phyloP scores from a whole-genome alignment of 2,329 filamentous ascomycete species.

The Arachnomyces sp. region DNA sequence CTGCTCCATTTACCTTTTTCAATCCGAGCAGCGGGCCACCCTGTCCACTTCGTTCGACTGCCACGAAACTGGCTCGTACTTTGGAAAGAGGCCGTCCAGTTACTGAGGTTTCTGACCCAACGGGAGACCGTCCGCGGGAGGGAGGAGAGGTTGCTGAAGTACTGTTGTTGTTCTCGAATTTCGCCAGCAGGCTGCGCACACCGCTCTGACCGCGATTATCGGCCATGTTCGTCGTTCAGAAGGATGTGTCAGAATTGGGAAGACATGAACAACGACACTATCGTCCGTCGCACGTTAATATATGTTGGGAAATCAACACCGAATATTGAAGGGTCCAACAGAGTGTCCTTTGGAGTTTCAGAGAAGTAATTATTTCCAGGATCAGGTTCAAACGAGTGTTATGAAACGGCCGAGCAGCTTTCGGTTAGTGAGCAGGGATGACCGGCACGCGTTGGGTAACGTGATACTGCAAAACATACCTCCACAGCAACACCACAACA shows the following conservation, averaged over 20 bases:
- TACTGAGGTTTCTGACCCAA: slow-evolving; percentile 35
- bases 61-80: slow-evolving; percentile 67
- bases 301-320: too few relatives aligned
- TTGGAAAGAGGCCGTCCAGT: slow-evolving; percentile 59
- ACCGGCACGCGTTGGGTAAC: neutral
- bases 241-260: neutral
- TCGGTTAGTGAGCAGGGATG: slow-evolving; percentile 1
- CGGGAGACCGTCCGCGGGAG: slow-evolving; percentile 63
- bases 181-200: slow-evolving; percentile 68
- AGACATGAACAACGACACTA: neutral
- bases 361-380: too few relatives aligned
- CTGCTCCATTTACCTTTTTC: slow-evolving; percentile 32
- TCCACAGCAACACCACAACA: neutral
- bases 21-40: slow-evolving; percentile 36
- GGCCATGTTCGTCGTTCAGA: slow-evolving; percentile 5
- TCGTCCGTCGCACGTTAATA: too few relatives aligned
- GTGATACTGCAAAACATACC: neutral
- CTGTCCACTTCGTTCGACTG: slow-evolving; percentile 51
- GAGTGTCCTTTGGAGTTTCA: too few relatives aligned
- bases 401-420: too few relatives aligned
- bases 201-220: slow-evolving; percentile 33
- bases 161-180: slow-evolving; percentile 68
- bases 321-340: too few relatives aligned
- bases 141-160: slow-evolving; percentile 56
- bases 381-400: too few relatives aligned